A percentile compares a stretch with the other conserved stretches of the same genome.
Evolutionary conservation across 805 yeast species (phyloP).

Genomic region (Brettanomyces naardenensis): DNA sequence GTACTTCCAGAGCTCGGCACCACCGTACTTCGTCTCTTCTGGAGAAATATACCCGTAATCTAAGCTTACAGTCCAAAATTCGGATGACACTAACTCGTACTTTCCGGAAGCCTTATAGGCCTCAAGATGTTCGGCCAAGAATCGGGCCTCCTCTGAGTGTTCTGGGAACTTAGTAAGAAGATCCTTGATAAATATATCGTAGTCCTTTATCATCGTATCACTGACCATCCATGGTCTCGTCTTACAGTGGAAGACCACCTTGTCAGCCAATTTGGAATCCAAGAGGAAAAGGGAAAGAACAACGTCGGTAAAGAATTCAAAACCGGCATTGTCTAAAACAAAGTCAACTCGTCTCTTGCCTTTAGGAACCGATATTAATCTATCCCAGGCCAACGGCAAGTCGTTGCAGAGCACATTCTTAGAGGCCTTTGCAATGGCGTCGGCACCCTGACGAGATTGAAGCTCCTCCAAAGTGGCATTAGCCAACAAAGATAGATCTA

Average conservation of each 20-base stretch:
- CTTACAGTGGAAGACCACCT: slow-evolving; percentile 79
- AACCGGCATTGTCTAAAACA: slow-evolving; percentile 90
- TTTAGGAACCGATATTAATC: slow-evolving; percentile 23
- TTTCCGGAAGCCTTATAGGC: slow-evolving; percentile 37
- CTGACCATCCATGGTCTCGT: slow-evolving; percentile 96
- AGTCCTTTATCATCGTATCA: slow-evolving; percentile 85
- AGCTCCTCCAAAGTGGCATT: slow-evolving; percentile 87
- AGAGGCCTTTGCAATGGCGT: slow-evolving; percentile 74
- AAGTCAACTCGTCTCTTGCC: slow-evolving; percentile 58
- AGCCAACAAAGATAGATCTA: slow-evolving; percentile 84
- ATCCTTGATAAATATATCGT: slow-evolving; percentile 48
- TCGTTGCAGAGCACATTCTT: slow-evolving; percentile 75
- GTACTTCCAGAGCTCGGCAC: slow-evolving; percentile 52
- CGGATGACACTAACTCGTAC: slow-evolving; percentile 46
- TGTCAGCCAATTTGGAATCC: slow-evolving; percentile 56
- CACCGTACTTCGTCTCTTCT: slow-evolving; percentile 45
- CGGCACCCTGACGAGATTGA: slow-evolving; percentile 84
- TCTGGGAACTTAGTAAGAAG: slow-evolving; percentile 48
- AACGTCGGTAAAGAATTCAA: slow-evolving; percentile 87
- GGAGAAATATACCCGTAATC: slow-evolving; percentile 68
- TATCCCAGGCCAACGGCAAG: slow-evolving; percentile 57
- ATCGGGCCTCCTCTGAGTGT: slow-evolving; percentile 37
- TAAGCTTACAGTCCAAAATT: slow-evolving; percentile 80
- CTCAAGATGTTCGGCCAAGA: slow-evolving; percentile 38
- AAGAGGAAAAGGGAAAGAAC: slow-evolving; percentile 57